phyloP scores from a whole-genome alignment of 139 green algal species.

The Closterium sp. region DNA sequence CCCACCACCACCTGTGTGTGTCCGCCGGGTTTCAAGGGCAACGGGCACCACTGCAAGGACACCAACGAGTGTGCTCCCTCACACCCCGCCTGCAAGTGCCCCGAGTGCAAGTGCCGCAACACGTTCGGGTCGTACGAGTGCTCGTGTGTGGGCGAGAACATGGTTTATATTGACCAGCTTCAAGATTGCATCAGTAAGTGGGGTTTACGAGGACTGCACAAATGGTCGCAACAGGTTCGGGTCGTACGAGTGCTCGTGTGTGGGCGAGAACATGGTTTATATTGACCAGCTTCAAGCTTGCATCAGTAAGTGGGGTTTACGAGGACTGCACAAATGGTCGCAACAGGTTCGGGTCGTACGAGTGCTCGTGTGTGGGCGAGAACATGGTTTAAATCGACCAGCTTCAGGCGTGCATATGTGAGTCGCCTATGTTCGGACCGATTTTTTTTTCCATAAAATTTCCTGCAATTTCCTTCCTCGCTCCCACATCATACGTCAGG shows the following conservation, averaged over 20 bases:
- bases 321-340: neutral
- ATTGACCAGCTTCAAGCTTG: slow-evolving; percentile 24
- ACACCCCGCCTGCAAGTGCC: slow-evolving; percentile 20
- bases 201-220: neutral
- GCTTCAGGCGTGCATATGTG: slow-evolving; percentile 43
- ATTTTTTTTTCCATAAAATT: too few relatives aligned
- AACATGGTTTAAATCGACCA: slow-evolving; percentile 6
- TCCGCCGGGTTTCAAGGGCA: slow-evolving; percentile 11
- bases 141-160: slow-evolving; percentile 6
- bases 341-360: neutral
- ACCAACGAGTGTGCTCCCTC: slow-evolving; percentile 45
- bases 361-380: slow-evolving; percentile 26
- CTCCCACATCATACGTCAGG: too few relatives aligned
- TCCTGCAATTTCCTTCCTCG: too few relatives aligned
- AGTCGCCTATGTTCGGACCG: too few relatives aligned
- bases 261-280: neutral
- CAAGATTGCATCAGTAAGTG: slow-evolving; percentile 43
- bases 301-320: slow-evolving; percentile 14
- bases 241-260: slow-evolving; percentile 35
- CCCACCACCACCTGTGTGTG: neutral
- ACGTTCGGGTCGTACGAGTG: slow-evolving; percentile 31
- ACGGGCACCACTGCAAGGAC: slow-evolving; percentile 22
- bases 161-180: slow-evolving; percentile 16
- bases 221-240: too few relatives aligned
- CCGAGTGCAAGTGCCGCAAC: slow-evolving; percentile 38